Evolutionary conservation across 441 rosid genomes (phyloP).

Genomic region (Bruguiera hainesii): DNA sequence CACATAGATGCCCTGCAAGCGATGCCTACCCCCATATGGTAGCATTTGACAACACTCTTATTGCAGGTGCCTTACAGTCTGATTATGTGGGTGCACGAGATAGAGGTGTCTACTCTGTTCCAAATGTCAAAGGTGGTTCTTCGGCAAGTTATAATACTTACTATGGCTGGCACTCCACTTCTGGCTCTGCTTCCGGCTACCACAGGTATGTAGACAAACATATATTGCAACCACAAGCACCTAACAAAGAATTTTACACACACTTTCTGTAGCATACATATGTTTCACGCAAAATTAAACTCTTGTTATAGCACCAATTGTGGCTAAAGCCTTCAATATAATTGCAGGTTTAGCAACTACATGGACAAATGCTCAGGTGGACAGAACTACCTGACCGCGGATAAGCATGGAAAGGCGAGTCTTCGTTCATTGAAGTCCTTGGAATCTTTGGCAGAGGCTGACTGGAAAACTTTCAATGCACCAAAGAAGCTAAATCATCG

Average conservation of each 20-base stretch:
- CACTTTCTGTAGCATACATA: too few relatives aligned
- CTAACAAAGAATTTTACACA: too few relatives aligned
- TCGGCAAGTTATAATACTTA: conserved; percentile 36
- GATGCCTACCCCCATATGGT: conserved; percentile 50
- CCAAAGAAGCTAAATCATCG: conserved; percentile 36
- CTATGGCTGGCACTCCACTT: conserved; percentile 51
- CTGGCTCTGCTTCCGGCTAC: conserved; percentile 48
- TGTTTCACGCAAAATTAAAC: too few relatives aligned
- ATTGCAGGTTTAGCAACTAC: conserved; percentile 45
- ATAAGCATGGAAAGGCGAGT: conserved; percentile 35
- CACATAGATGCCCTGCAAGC: conserved; percentile 34
- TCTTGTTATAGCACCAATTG: too few relatives aligned
- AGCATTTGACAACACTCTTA: conserved; percentile 32
- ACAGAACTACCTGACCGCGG: conserved; percentile 36
- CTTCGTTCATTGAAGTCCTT: conserved; percentile 37
- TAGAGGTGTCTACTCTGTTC: conserved; percentile 40
- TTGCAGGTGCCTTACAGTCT: conserved; percentile 42
- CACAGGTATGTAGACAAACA: conserved; percentile 31
- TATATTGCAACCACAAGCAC: neutral
- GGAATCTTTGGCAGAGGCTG: conserved; percentile 37
- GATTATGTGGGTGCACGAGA: conserved; percentile 33
- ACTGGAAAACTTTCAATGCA: conserved; percentile 44
- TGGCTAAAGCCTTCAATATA: neutral
- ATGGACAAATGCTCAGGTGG: conserved; percentile 48
- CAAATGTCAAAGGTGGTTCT: conserved; percentile 31